A percentile compares a stretch with the other conserved stretches of the same genome.
Conservation (phyloP, 164 flowering plant genomes). For the Protea cynaroides region DNA sequence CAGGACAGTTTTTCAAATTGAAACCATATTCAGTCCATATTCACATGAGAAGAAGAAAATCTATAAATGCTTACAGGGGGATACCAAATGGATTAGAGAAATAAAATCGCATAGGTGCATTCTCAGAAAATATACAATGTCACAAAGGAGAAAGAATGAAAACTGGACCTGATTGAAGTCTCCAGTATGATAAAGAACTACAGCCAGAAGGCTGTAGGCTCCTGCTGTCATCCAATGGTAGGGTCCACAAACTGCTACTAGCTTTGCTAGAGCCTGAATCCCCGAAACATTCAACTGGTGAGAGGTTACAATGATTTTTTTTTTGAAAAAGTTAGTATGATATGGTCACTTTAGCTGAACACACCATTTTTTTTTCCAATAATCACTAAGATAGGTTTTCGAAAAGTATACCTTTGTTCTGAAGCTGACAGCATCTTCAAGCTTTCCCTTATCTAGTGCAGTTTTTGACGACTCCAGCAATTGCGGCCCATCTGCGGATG, state of each 20-base stretch:
- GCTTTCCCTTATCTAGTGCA: conserved; percentile 96
- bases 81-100: no score
- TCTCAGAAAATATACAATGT: background rate
- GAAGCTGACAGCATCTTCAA: conserved; percentile 95
- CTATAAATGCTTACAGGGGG: background rate
- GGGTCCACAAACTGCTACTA: conserved; percentile 97
- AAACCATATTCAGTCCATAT: background rate
- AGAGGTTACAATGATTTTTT: no score
- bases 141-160: background rate
- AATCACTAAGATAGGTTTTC: background rate
- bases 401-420: conserved; percentile 77
- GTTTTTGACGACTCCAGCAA: conserved; percentile 96
- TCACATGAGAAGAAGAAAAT: background rate
- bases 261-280: conserved; percentile 81
- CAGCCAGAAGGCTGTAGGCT: conserved; percentile 98
- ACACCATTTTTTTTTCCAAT: background rate
- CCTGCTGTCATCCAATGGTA: conserved; percentile 99
- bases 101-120: no score
- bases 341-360: background rate
- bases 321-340: no score
- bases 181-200: conserved; percentile 95
- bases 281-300: background rate
- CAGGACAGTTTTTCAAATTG: background rate
- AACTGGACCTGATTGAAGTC: conserved; percentile 89
- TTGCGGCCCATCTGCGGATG: conserved; percentile 98